Evolutionary conservation across 768 basidiomycete genomes (phyloP).

Genomic region (Phanerodontia chrysosporium): DNA sequence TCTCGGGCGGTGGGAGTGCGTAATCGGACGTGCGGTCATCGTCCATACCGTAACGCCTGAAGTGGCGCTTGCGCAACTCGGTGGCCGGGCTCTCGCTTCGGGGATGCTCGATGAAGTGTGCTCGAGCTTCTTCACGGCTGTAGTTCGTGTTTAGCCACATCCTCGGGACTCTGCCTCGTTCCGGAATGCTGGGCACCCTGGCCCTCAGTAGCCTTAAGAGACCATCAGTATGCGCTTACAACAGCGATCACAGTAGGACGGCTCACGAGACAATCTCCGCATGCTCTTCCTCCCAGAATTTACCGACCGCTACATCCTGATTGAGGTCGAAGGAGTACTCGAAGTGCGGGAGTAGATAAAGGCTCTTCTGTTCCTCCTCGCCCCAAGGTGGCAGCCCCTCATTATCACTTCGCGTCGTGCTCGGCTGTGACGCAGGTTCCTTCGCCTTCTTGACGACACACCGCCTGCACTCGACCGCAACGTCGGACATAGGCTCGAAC

Average conservation of each 20-base stretch:
- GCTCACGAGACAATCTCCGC: background rate
- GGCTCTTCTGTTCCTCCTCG: background rate
- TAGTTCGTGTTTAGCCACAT: background rate
- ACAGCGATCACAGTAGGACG: background rate
- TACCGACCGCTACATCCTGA: background rate
- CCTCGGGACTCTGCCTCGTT: background rate
- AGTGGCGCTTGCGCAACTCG: background rate
- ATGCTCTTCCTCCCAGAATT: background rate
- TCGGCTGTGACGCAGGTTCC: background rate
- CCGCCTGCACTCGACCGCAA: background rate
- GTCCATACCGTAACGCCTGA: background rate
- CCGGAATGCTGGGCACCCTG: background rate
- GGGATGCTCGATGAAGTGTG: background rate
- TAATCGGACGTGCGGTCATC: background rate
- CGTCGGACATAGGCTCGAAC: background rate
- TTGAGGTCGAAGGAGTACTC: slow-evolving; percentile 3
- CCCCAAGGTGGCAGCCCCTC: background rate
- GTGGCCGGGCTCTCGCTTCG: background rate
- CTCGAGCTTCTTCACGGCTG: too few species aligned
- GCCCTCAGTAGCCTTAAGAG: background rate
- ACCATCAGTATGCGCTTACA: background rate
- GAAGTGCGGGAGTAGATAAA: slow-evolving; percentile 7
- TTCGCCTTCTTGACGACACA: background rate
- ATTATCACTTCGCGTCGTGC: too few species aligned
- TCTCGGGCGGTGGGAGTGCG: background rate